Evolutionary conservation across 352 stramenopile genomes (phyloP).

Genomic region (Poterioochromonas sp.): DNA sequence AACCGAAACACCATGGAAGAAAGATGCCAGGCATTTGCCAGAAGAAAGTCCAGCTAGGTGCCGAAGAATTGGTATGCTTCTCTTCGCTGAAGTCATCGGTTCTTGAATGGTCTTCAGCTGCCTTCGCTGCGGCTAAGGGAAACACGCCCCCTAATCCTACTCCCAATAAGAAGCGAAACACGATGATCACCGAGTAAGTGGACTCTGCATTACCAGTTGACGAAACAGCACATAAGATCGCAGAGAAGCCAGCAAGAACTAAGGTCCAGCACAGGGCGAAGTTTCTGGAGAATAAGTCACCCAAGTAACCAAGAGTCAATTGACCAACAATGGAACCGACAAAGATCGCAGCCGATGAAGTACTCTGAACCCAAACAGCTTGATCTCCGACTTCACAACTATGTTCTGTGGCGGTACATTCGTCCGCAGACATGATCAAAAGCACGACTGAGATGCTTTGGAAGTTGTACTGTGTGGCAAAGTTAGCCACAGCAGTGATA

Average conservation of each 20-base stretch:
- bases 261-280: background rate
- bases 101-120: background rate
- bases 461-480: background rate
- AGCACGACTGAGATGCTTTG: background rate
- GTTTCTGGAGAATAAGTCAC: background rate
- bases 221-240: background rate
- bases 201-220: background rate
- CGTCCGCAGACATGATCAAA: background rate
- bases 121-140: background rate
- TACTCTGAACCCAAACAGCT: background rate
- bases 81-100: too few species aligned
- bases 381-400: background rate
- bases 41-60: constrained; percentile 52
- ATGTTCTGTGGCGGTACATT: background rate
- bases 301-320: background rate
- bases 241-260: background rate
- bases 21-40: constrained; percentile 29
- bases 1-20: background rate
- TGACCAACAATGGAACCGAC: constrained; percentile 9
- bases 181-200: background rate
- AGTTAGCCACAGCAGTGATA: constrained; percentile 5
- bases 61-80: constrained; percentile 46
- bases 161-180: constrained; percentile 16
- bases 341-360: background rate
- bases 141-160: constrained; percentile 5